phyloP scores from a whole-genome alignment of 306 rosid species.

The Erythrophleum fordii region DNA sequence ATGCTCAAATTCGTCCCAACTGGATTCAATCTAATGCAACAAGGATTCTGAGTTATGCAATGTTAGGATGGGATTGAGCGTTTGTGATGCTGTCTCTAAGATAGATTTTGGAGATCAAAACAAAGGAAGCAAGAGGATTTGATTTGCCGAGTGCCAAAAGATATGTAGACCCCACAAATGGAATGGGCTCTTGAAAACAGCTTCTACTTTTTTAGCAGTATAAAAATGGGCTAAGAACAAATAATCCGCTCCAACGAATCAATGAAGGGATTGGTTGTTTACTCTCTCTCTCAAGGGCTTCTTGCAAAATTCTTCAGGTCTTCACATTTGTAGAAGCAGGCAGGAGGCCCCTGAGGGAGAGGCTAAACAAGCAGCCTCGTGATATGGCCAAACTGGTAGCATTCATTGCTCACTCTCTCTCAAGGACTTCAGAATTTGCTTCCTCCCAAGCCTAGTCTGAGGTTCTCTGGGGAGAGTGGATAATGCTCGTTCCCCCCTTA shows the following conservation, averaged over 20 bases:
- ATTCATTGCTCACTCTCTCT: conserved; percentile 35
- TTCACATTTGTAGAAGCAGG: not conserved
- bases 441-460: not conserved
- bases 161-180: conserved; percentile 41
- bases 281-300: conserved; percentile 46
- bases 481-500: conserved; percentile 1
- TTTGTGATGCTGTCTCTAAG: not conserved
- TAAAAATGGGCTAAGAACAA: conserved; percentile 15
- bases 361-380: conserved; percentile 12
- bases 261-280: conserved; percentile 34
- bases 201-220: conserved; percentile 12
- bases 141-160: conserved; percentile 26
- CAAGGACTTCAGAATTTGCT: conserved; percentile 34
- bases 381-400: conserved; percentile 7
- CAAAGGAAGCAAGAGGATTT: not conserved
- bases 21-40: too few relatives aligned
- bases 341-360: conserved; percentile 18
- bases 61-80: not conserved
- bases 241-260: not conserved
- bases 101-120: not conserved
- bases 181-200: too few relatives aligned
- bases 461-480: conserved; percentile 25
- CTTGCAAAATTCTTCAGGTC: not conserved
- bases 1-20: not conserved
- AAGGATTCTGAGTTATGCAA: not conserved